Evolutionary conservation across 768 basidiomycete species (phyloP).

Genomic region (button mushroom (Agaricus bisporus)): DNA sequence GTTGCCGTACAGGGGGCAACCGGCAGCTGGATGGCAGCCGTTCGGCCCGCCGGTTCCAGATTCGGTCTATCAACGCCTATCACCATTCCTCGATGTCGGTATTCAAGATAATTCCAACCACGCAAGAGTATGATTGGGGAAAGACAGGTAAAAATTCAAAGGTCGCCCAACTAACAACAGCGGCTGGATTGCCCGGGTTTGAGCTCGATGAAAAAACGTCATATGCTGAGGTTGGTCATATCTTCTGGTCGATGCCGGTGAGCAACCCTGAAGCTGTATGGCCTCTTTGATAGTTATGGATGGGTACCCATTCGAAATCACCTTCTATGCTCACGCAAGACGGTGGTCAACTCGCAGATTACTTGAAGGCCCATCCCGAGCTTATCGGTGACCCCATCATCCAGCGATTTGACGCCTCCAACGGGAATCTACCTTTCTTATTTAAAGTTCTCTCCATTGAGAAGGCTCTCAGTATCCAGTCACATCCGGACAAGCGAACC

Average conservation of each 20-base stretch:
- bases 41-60: neutral
- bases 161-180: slow-evolving; percentile 82
- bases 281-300: slow-evolving; percentile 71
- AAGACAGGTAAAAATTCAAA: slow-evolving; percentile 74
- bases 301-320: slow-evolving; percentile 88
- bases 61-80: neutral
- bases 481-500: slow-evolving; percentile 83
- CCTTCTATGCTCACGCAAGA: slow-evolving; percentile 35
- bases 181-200: slow-evolving; percentile 59
- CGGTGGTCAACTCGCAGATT: slow-evolving; percentile 41
- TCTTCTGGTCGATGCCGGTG: slow-evolving; percentile 1
- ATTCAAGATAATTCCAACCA: slow-evolving; percentile 79
- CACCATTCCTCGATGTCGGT: slow-evolving; percentile 26
- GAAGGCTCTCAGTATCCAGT: slow-evolving; percentile 88
- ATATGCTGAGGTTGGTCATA: slow-evolving; percentile 80
- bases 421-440: slow-evolving; percentile 80
- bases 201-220: slow-evolving; percentile 62
- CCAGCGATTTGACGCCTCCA: slow-evolving; percentile 43
- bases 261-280: slow-evolving; percentile 4
- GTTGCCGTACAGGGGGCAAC: too few relatives aligned
- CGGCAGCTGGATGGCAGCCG: neutral
- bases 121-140: slow-evolving; percentile 95
- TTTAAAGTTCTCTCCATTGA: slow-evolving; percentile 90
- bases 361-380: slow-evolving; percentile 60
- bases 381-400: slow-evolving; percentile 62